Percentiles rank a stretch among this genome's conserved stretches.
These are phyloP conservation scores for Adiantum capillusveneris DNA, from an alignment of 75 land plant species.

Conservation along the genomic window DNA sequence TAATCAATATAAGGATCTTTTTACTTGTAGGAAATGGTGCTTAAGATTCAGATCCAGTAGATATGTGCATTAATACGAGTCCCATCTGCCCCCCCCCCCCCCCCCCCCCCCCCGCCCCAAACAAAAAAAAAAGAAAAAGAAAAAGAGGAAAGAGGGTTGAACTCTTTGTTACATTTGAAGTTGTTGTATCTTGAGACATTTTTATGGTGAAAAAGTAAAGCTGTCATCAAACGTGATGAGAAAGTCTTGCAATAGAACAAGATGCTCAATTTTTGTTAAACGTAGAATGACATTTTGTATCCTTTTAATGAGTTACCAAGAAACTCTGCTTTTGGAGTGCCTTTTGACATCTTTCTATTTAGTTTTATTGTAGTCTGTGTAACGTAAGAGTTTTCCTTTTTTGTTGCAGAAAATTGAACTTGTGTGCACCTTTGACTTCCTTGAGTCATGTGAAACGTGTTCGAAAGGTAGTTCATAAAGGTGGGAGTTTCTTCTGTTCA, in stretches of 20 bases:
- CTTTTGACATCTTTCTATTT: too few species aligned
- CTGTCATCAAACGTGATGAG: not conserved
- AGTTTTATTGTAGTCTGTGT: not conserved
- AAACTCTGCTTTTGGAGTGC: too few species aligned
- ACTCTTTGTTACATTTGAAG: too few species aligned
- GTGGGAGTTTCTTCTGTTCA: conserved; percentile 7
- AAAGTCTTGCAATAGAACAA: not conserved
- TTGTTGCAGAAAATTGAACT: conserved; percentile 30
- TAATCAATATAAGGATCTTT: not conserved
- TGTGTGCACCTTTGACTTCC: conserved; percentile 49
- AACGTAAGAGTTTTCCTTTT: not conserved
- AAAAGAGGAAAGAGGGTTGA: too few species aligned
- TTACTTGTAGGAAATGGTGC: not conserved
- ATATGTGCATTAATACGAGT: not conserved
- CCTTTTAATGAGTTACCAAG: too few species aligned
- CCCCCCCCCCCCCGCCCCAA: too few species aligned
- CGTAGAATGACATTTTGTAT: not conserved
- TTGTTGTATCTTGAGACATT: too few species aligned
- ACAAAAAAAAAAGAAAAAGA: too few species aligned
- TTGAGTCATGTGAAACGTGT: conserved; percentile 86
- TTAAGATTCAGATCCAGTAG: not conserved
- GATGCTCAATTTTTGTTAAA: not conserved
- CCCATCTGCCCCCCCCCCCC: too few species aligned
- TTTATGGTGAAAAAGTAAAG: too few species aligned
- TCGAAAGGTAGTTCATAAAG: conserved; percentile 39